Conservation (phyloP, 768 basidiomycete species). For the Termitomyces eurrhizus region DNA sequence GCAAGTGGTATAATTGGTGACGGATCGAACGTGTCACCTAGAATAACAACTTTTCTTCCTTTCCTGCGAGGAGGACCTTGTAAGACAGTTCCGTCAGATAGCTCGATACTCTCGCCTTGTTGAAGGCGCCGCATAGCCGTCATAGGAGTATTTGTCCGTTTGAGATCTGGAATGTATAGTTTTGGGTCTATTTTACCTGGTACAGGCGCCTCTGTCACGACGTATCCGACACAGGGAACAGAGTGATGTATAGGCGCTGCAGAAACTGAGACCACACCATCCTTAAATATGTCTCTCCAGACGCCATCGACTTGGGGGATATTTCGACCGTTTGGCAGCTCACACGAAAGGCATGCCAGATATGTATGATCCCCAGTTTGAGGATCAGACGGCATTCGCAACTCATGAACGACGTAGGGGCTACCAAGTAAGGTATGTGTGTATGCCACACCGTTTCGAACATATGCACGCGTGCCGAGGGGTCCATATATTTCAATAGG, state of each 20-base stretch:
- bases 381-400: conserved; percentile 62
- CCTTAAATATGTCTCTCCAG: conserved; percentile 65
- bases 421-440: conserved; percentile 64
- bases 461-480: conserved; percentile 74
- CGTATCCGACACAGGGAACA: conserved; percentile 78
- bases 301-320: conserved; percentile 53
- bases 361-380: conserved; percentile 42
- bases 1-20: conserved; percentile 62
- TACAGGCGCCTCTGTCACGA: conserved; percentile 63
- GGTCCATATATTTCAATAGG: conserved; percentile 85
- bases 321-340: conserved; percentile 59
- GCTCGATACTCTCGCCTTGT: conserved; percentile 55
- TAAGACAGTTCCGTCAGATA: conserved; percentile 71
- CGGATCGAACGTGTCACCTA: conserved; percentile 85
- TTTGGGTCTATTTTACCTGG: conserved; percentile 75
- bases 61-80: conserved; percentile 59
- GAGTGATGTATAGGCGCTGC: conserved; percentile 80
- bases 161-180: conserved; percentile 63
- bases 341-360: conserved; percentile 46
- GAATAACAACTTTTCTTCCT: conserved; percentile 75
- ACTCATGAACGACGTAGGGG: conserved; percentile 81
- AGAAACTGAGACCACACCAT: conserved; percentile 55
- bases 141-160: conserved; percentile 67
- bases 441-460: conserved; percentile 63
- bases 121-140: conserved; percentile 64